phyloP scores from a whole-genome alignment of 2,329 filamentous ascomycete species.

The Aspergillus hortae region DNA sequence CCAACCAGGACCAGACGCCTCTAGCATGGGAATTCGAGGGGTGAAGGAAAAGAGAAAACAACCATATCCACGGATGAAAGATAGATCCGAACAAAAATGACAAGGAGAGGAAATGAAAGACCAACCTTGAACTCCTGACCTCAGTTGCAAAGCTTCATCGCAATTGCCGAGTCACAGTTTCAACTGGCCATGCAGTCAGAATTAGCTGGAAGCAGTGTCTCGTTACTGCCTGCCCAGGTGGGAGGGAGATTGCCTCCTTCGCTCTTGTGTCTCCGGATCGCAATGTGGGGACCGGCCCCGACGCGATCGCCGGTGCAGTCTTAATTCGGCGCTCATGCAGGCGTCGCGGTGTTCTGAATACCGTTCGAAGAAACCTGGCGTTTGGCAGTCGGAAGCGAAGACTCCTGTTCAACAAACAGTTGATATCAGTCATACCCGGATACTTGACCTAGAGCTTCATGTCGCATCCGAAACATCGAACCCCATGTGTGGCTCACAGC shows the following conservation, averaged over 20 bases:
- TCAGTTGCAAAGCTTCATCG: conserved; percentile 16
- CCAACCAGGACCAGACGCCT: conserved; percentile 6
- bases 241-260: not conserved
- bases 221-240: conserved; percentile 13
- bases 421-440: conserved; percentile 31
- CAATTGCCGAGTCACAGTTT: conserved; percentile 14
- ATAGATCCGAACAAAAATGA: conserved; percentile 4
- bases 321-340: conserved; percentile 25
- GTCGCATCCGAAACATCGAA: conserved; percentile 14
- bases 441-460: conserved; percentile 17
- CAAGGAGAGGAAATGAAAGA: conserved; percentile 22
- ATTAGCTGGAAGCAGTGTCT: conserved; percentile 18
- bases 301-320: conserved; percentile 12
- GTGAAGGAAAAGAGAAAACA: conserved; percentile 1
- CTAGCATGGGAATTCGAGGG: conserved; percentile 5
- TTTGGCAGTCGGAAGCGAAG: conserved; percentile 29
- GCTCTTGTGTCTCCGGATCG: conserved; percentile 10
- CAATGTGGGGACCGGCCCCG: conserved; percentile 29
- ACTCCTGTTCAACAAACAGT: conserved; percentile 22
- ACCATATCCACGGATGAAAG: conserved; percentile 1
- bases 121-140: conserved; percentile 34
- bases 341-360: conserved; percentile 25
- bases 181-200: conserved; percentile 19
- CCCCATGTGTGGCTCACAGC: conserved; percentile 22
- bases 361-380: conserved; percentile 31